These are phyloP conservation scores for Colletotrichum orchidophilum DNA, from an alignment of 2,329 filamentous ascomycete genomes.

Conservation along the genomic window DNA sequence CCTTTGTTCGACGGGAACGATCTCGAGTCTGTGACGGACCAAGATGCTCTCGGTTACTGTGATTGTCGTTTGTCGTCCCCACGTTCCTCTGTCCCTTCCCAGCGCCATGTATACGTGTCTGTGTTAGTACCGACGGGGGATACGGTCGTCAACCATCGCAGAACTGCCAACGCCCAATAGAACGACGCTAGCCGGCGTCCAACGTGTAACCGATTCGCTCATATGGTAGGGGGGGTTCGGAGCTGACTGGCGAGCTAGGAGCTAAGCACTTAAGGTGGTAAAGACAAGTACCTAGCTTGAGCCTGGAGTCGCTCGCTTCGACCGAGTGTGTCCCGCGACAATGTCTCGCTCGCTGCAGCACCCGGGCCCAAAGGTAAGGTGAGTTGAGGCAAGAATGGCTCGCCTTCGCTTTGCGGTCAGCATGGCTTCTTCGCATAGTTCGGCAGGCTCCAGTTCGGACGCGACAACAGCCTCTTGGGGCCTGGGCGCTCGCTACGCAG, in stretches of 20 bases:
- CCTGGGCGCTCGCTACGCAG: neutral
- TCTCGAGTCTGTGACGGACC: neutral
- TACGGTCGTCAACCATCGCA: constrained; percentile 4
- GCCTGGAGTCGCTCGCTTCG: neutral
- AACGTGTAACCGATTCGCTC: neutral
- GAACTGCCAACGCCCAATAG: constrained; percentile 6
- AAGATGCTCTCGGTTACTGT: neutral
- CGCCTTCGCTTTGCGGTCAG: neutral
- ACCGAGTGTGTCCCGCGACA: neutral
- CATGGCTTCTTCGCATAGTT: neutral
- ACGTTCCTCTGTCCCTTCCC: neutral
- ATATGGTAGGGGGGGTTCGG: neutral
- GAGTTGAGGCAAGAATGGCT: neutral
- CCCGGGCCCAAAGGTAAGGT: neutral
- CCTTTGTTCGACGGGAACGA: neutral
- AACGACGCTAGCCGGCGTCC: constrained; percentile 8
- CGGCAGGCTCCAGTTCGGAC: neutral
- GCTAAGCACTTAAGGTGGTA: neutral
- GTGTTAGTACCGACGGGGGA: neutral
- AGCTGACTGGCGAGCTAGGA: constrained; percentile 8
- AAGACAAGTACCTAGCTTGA: neutral
- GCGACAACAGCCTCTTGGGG: neutral
- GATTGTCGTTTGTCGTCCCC: neutral
- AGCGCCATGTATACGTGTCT: neutral
- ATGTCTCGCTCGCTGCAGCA: constrained; percentile 13